Conservation (phyloP, 306 rosid species). For the Dryas octopetala region DNA sequence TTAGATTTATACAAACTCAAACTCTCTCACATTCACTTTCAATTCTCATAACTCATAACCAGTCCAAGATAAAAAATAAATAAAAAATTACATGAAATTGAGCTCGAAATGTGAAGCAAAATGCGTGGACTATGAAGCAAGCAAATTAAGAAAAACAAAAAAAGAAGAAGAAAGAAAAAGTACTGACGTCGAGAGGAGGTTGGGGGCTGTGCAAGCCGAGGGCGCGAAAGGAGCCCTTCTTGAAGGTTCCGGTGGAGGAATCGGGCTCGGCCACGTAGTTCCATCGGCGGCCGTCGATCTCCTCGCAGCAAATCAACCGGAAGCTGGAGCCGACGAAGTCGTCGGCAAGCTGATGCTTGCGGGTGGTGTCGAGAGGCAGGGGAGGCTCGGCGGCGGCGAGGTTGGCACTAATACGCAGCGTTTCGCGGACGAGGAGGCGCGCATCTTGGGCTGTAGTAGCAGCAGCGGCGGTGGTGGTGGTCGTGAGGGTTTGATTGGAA, state of each 20-base stretch:
- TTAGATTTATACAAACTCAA: too few species aligned
- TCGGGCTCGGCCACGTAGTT: constrained; percentile 73
- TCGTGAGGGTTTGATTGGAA: constrained; percentile 52
- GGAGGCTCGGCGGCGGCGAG: constrained; percentile 35
- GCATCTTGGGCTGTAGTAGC: constrained; percentile 50
- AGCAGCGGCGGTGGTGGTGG: constrained; percentile 11
- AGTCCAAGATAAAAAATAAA: too few species aligned
- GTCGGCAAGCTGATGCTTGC: not conserved
- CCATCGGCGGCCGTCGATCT: constrained; percentile 88
- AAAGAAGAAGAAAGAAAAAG: not conserved
- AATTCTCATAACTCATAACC: too few species aligned
- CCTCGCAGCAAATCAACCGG: constrained; percentile 77
- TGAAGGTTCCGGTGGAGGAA: constrained; percentile 40
- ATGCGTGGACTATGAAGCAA: not conserved
- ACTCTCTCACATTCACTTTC: too few species aligned
- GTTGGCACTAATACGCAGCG: constrained; percentile 79
- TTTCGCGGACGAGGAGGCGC: constrained; percentile 66
- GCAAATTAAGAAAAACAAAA: not conserved
- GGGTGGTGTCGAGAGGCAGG: constrained; percentile 6
- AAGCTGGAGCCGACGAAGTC: constrained; percentile 46
- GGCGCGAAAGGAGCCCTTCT: constrained; percentile 68
- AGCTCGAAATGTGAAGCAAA: not conserved
- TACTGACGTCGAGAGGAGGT: constrained; percentile 61
- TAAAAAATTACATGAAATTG: not conserved
- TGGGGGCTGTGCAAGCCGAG: constrained; percentile 61